These are phyloP conservation scores for Chimonanthus praecox DNA, from an alignment of 164 flowering plant species.

Conservation along the genomic window DNA sequence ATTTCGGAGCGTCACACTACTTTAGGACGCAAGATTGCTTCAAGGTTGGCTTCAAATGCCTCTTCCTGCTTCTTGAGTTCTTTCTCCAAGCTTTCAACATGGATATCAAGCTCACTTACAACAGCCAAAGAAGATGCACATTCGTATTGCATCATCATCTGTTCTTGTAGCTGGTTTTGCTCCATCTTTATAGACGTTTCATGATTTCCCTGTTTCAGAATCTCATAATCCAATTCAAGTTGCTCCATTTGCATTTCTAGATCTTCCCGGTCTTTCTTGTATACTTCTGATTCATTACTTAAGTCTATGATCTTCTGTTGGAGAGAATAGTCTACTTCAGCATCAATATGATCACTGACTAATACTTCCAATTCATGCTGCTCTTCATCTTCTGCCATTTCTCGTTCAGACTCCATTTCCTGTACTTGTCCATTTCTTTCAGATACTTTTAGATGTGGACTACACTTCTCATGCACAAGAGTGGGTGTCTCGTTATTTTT, in stretches of 20 bases:
- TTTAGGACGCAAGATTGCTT: conserved; percentile 45
- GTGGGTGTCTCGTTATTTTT: conserved; percentile 38
- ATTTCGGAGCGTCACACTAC: too few relatives aligned
- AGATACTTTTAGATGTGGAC: conserved; percentile 17
- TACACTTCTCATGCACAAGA: background rate
- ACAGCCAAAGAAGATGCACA: conserved; percentile 34
- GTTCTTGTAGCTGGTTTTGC: conserved; percentile 62
- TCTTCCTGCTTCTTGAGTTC: conserved; percentile 54
- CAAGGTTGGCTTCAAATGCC: conserved; percentile 69
- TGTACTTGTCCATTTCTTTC: conserved; percentile 9
- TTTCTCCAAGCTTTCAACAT: conserved; percentile 51
- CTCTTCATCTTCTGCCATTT: conserved; percentile 41
- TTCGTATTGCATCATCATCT: conserved; percentile 65
- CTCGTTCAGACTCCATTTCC: conserved; percentile 13
- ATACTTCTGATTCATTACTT: conserved; percentile 54
- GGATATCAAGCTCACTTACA: conserved; percentile 44
- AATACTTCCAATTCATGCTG: conserved; percentile 54
- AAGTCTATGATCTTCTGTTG: conserved; percentile 56
- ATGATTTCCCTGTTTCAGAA: conserved; percentile 72
- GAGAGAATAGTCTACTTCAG: conserved; percentile 39
- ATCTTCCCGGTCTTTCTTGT: conserved; percentile 66
- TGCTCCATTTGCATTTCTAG: conserved; percentile 71
- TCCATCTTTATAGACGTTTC: conserved; percentile 52
- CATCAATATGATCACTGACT: conserved; percentile 45
- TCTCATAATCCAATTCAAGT: conserved; percentile 74